Evolutionary conservation across 1,284 basidiomycete species (phyloP).

Genomic region (Afroboletus lepidellus): DNA sequence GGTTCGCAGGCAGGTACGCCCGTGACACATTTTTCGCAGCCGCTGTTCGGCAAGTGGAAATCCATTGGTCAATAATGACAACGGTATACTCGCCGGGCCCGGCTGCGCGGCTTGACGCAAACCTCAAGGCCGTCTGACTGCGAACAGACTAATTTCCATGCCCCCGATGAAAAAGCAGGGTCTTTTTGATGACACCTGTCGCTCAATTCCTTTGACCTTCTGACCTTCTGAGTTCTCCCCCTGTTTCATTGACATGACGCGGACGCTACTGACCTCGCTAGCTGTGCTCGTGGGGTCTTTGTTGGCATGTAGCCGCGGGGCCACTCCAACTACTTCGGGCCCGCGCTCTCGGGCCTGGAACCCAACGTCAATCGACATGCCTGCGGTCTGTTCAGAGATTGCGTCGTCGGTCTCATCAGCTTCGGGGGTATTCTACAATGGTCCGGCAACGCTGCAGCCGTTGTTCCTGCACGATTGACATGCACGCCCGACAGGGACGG

Average conservation of each 20-base stretch:
- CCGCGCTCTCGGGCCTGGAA: background rate
- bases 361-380: conserved; percentile 3
- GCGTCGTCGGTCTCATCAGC: conserved; percentile 26
- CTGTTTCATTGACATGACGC: conserved; percentile 1
- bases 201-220: conserved; percentile 1
- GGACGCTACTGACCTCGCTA: conserved; percentile 6
- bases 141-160: conserved; percentile 1
- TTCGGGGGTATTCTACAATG: conserved; percentile 36
- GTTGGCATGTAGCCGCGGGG: conserved; percentile 3
- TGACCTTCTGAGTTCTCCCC: conserved; percentile 3
- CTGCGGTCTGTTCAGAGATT: conserved; percentile 23
- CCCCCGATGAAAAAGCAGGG: conserved; percentile 11
- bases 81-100: background rate
- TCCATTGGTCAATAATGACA: conserved; percentile 3
- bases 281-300: conserved; percentile 9
- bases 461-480: conserved; percentile 2
- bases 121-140: conserved; percentile 14
- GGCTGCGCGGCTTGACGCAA: background rate
- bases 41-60: conserved; percentile 2
- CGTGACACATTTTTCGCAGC: conserved; percentile 3
- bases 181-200: conserved; percentile 3
- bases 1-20: background rate
- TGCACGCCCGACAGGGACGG: conserved; percentile 13
- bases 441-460: conserved; percentile 20
- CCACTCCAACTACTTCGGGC: background rate